Evolutionary conservation across 169 alveolate genomes (phyloP), one percentile per base, ranked within the genome.

Genomic region (Eimeria falciformis): DNA sequence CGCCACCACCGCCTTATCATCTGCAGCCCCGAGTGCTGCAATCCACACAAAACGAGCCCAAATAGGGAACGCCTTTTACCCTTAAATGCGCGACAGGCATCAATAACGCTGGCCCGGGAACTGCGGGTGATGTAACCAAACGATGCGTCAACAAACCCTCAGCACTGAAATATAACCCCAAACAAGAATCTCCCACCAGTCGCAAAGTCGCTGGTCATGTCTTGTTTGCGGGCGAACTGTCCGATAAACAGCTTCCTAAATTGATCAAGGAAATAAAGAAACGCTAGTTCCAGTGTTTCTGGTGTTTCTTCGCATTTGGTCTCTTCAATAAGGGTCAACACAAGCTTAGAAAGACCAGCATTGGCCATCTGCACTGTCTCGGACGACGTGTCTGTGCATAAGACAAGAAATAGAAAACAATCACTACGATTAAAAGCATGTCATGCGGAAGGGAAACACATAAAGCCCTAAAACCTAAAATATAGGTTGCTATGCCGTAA

Each of bases 231-330:
- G 18, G 88, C 88, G 56, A 79, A 97, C 93, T 97, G 99, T 27
- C 99, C 98, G 45, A 97, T 96, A 93, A 92, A 95, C 40, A 98
- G 97, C 96, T 98, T 98, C 62, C 98, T 96, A 92, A 98, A 98
- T 92, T 97, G 98, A 68, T 97, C 99, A 94, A 98, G 92, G 95
- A 97, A 98, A 91, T 97, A 97, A 55, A 98, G 95, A 93, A 93
- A 95, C 45, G 96, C 95, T 27, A 97, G 94, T 92, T 97, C 99
- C 37, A 97, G 95, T 40, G 94, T 91, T 56, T 95, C 97, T 69
- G 96, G 95, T 5, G 96, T 92, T 25, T 86, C 88, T 55, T 69
- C 75, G 56, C 77, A 85, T 25, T 62, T 86, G 4, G 92, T 91
- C 73, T 83, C 92, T 25, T 68, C 92, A 18, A 81, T 82, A 47